Evolutionary conservation across 2,329 filamentous ascomycete species (phyloP), one percentile per base, ranked within the genome.

Genomic region (Dactylella cylindrospora): DNA sequence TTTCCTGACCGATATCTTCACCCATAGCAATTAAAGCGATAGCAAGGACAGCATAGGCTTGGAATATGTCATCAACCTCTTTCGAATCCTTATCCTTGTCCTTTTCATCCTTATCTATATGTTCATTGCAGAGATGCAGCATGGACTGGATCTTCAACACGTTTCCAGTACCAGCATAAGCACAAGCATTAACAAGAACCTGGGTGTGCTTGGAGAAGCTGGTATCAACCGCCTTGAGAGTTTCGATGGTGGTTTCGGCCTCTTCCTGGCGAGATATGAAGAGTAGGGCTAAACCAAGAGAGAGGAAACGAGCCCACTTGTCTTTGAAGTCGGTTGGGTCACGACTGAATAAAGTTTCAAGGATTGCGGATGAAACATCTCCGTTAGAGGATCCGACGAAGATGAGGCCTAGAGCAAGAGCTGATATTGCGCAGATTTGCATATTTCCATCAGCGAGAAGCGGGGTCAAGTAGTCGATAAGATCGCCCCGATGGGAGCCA

Each of bases 261-360:
- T 97, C 91, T 73, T 98, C 93, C 74, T 98, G 93, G 66, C 89
- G 85, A 31, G 93, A 93, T 69, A 98, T 97, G 80, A 90, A 98
- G 22, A 98, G 79, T 20, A 98, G 80, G 1, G 91, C 93, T 65
- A 98, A 80, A 66, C 93, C 93, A 33, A 98, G 84, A 15, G 88
- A 90, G 77, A 98, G 86, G 76, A 98, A 98, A 13, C 93, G 84
- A 25, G 90, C 93, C 93, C 93, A 98, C 76, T 97, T 98, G 75
- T 97, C 89, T 68, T 94, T 96, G 62, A 98, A 78, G 75, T 86
- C 86, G 54, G 90, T 84, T 61, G 97, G 91, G 57, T 97, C 91
- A 17, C 67, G 64, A 67, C 98, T 93, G 74, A 98, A 82, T 68
- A 98, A 79, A 0, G 91, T 95, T 52, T 87, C 88, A 49, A 97